Evolutionary conservation across 2,329 filamentous ascomycete genomes (phyloP).

Genomic region (Penicillium sp.): DNA sequence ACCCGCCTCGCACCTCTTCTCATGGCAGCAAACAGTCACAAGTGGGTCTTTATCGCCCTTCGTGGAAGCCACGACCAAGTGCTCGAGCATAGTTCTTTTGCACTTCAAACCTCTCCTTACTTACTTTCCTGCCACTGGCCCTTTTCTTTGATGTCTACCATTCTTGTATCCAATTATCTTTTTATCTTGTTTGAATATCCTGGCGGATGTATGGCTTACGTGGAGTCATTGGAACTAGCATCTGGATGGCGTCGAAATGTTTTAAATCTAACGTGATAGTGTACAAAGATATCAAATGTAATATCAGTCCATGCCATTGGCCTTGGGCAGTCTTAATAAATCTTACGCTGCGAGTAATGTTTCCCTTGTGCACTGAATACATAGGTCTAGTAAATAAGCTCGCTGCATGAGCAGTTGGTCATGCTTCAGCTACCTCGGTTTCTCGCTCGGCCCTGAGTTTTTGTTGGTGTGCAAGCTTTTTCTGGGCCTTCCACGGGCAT

Average conservation of each 20-base stretch:
- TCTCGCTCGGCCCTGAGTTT: no score
- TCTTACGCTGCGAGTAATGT: background rate
- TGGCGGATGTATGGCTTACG: constrained; percentile 20
- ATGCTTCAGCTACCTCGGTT: no score
- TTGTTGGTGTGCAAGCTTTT: no score
- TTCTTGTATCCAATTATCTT: constrained; percentile 29
- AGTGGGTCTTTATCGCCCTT: constrained; percentile 36
- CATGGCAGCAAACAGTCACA: constrained; percentile 37
- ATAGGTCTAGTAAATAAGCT: no score
- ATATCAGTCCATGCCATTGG: background rate
- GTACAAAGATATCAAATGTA: constrained; percentile 12
- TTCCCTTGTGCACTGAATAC: no score
- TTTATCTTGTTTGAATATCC: constrained; percentile 17
- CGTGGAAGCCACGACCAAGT: constrained; percentile 38
- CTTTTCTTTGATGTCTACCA: constrained; percentile 12
- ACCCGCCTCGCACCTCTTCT: constrained; percentile 18
- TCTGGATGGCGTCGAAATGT: constrained; percentile 35
- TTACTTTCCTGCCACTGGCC: constrained; percentile 15
- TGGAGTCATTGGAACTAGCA: constrained; percentile 29
- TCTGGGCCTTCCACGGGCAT: no score
- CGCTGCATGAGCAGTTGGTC: no score
- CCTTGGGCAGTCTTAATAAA: background rate
- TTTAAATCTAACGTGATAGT: constrained; percentile 13
- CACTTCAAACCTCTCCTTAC: constrained; percentile 7
- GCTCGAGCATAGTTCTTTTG: constrained; percentile 30